These are phyloP conservation scores for Meira miltonrushii DNA, from an alignment of 1,284 basidiomycete genomes.

Conservation along the genomic window DNA sequence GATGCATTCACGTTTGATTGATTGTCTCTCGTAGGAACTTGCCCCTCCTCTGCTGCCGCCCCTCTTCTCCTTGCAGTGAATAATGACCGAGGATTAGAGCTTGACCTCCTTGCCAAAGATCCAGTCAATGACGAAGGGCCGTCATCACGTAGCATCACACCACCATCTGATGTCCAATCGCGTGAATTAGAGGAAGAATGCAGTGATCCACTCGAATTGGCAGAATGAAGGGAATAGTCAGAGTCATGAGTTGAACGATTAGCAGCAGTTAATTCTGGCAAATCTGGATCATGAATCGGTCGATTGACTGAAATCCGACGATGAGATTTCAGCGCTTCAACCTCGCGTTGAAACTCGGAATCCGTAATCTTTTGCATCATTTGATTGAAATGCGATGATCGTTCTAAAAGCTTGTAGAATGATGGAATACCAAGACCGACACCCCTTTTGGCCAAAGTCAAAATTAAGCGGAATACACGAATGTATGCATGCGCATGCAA, in stretches of 20 bases:
- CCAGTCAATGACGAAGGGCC: constrained; percentile 23
- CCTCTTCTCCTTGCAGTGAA: constrained; percentile 40
- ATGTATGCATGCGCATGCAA: too few relatives aligned
- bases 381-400: too few relatives aligned
- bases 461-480: too few relatives aligned
- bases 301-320: constrained; percentile 45
- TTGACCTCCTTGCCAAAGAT: background rate
- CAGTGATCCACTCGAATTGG: background rate
- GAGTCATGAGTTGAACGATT: constrained; percentile 24
- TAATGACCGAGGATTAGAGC: constrained; percentile 7
- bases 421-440: too few relatives aligned
- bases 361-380: constrained; percentile 26
- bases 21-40: too few relatives aligned
- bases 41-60: constrained; percentile 17
- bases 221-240: background rate
- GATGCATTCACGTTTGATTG: constrained; percentile 1
- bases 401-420: too few relatives aligned
- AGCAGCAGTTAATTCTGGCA: constrained; percentile 41
- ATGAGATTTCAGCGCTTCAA: constrained; percentile 48
- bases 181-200: background rate
- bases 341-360: constrained; percentile 46
- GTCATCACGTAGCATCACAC: constrained; percentile 33
- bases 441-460: too few relatives aligned
- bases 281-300: constrained; percentile 47
- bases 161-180: constrained; percentile 21